These are phyloP conservation scores for Trichoderma asperelloides DNA, from an alignment of 495 filamentous ascomycete species.

Conservation along the genomic window DNA sequence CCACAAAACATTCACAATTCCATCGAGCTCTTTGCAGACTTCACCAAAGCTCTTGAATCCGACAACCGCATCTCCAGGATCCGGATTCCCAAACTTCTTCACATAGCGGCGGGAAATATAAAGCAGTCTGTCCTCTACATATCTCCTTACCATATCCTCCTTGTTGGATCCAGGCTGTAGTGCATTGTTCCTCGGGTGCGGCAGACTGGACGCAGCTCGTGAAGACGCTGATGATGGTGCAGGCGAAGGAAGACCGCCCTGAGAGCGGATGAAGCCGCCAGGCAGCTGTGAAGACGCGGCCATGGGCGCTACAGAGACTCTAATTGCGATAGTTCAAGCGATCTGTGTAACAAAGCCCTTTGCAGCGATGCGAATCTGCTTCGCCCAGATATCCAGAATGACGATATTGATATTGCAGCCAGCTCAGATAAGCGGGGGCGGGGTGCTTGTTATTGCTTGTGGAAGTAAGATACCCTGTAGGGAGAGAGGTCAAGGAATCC, in stretches of 20 bases:
- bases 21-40: slow-evolving; percentile 60
- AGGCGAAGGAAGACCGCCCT: slow-evolving; percentile 40
- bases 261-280: slow-evolving; percentile 25
- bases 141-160: slow-evolving; percentile 64
- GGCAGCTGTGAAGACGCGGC: neutral
- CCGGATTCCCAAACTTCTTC: slow-evolving; percentile 57
- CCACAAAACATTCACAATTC: slow-evolving; percentile 71
- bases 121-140: slow-evolving; percentile 54
- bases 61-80: slow-evolving; percentile 42
- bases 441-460: neutral
- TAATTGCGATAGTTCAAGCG: neutral
- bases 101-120: slow-evolving; percentile 61
- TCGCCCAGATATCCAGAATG: too few relatives aligned
- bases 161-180: slow-evolving; percentile 63
- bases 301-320: neutral
- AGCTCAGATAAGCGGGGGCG: neutral
- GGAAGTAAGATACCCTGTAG: too few relatives aligned
- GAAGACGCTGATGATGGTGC: slow-evolving; percentile 44
- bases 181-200: slow-evolving; percentile 54
- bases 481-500: too few relatives aligned
- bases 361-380: too few relatives aligned
- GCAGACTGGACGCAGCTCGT: slow-evolving; percentile 38
- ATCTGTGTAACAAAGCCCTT: neutral
- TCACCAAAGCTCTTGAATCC: slow-evolving; percentile 65
- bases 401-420: neutral